These are phyloP conservation scores for Solanum aculeatissimum DNA, from an alignment of 305 asterid species.

Conservation along the genomic window DNA sequence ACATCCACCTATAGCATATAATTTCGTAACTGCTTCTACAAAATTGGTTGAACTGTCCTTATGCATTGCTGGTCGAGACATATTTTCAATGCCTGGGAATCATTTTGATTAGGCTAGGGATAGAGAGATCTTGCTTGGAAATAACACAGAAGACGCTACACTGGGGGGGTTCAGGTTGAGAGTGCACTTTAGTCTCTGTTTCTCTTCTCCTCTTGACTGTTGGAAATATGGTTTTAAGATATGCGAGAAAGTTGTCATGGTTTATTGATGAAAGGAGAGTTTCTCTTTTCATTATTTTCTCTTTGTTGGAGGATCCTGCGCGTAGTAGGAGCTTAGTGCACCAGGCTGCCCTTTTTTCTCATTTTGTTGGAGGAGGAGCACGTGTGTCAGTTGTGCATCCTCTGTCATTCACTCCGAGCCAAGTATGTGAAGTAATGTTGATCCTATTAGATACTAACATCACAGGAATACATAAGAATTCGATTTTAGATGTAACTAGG, in stretches of 20 bases:
- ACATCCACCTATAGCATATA: neutral
- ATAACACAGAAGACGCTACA: neutral
- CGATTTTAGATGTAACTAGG: neutral
- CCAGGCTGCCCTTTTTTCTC: no score
- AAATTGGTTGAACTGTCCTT: neutral
- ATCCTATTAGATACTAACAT: neutral
- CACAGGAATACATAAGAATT: neutral
- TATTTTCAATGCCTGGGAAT: neutral
- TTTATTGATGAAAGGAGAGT: neutral
- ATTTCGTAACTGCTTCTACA: neutral
- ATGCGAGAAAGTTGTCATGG: neutral
- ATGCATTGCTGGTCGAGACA: neutral
- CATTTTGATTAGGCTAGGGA: neutral
- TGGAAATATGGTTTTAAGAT: neutral
- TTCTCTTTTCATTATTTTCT: neutral
- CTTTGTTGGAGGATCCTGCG: neutral
- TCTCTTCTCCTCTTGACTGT: neutral
- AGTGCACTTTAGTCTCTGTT: neutral
- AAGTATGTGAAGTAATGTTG: neutral
- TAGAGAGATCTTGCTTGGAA: neutral
- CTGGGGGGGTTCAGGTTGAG: neutral
- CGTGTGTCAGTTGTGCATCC: neutral
- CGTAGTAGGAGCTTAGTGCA: neutral
- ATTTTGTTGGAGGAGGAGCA: neutral
- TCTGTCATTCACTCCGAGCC: neutral